Evolutionary conservation across 2,329 filamentous ascomycete species (phyloP).

Genomic region (Lasiodiplodia citricola): DNA sequence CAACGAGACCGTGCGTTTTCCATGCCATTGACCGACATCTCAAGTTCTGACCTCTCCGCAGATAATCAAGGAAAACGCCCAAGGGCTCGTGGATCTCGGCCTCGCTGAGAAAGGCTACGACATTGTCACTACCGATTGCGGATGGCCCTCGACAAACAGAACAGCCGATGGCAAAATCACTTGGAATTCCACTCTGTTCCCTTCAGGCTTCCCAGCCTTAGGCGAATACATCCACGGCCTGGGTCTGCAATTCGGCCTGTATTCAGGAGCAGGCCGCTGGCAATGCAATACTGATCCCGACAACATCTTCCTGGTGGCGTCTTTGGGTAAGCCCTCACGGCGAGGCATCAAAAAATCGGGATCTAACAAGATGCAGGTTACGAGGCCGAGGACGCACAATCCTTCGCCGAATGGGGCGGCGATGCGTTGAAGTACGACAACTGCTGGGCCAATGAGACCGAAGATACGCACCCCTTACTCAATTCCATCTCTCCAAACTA

Average conservation of each 20-base stretch:
- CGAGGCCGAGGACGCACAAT: slow-evolving; percentile 33
- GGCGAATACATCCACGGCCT: slow-evolving; percentile 57
- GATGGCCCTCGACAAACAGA: slow-evolving; percentile 56
- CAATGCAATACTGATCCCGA: slow-evolving; percentile 39
- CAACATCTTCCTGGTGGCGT: slow-evolving; percentile 53
- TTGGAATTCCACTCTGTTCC: slow-evolving; percentile 58
- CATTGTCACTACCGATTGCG: slow-evolving; percentile 64
- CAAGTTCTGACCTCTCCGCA: background rate
- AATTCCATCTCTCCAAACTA: background rate
- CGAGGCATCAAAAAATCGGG: slow-evolving; percentile 44
- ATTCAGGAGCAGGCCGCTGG: slow-evolving; percentile 49
- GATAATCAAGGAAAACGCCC: slow-evolving; percentile 58
- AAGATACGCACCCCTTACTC: background rate
- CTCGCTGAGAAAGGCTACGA: slow-evolving; percentile 61
- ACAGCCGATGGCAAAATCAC: slow-evolving; percentile 53
- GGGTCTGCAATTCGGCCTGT: slow-evolving; percentile 60
- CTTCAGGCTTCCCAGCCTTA: slow-evolving; percentile 56
- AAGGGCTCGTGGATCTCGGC: slow-evolving; percentile 59
- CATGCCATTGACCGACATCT: background rate
- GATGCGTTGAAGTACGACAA: slow-evolving; percentile 59
- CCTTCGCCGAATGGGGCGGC: slow-evolving; percentile 36
- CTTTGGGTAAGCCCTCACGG: slow-evolving; percentile 43
- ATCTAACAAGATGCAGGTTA: slow-evolving; percentile 26
- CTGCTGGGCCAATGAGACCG: slow-evolving; percentile 50
- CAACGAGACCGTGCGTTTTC: slow-evolving; percentile 42